Evolutionary conservation across 768 basidiomycete genomes (phyloP).

Genomic region (Boletus subcaerulescens): DNA sequence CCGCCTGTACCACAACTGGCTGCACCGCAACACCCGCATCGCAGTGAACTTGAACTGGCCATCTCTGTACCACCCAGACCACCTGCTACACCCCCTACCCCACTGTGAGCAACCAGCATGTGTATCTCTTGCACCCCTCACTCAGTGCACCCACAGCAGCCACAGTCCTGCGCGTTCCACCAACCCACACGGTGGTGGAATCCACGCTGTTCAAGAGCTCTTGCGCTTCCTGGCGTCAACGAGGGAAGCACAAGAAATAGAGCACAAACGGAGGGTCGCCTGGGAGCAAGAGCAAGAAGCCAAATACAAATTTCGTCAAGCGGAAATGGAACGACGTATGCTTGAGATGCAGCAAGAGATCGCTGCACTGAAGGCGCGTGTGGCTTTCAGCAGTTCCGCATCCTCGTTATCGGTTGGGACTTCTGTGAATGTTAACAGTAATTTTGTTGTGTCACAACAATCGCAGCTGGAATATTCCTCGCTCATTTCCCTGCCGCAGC

Average conservation of each 20-base stretch:
- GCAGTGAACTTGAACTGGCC: constrained; percentile 64
- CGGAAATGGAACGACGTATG: constrained; percentile 57
- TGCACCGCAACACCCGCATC: constrained; percentile 48
- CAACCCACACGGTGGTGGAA: constrained; percentile 34
- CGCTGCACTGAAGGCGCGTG: constrained; percentile 40
- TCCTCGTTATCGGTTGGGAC: constrained; percentile 3
- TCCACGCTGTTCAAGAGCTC: constrained; percentile 57
- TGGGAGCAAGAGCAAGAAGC: constrained; percentile 76
- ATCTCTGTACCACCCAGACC: constrained; percentile 42
- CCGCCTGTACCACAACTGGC: constrained; percentile 29
- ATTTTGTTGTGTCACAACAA: constrained; percentile 2
- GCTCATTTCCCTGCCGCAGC: constrained; percentile 17
- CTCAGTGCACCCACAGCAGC: constrained; percentile 2
- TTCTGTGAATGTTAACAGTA: background rate
- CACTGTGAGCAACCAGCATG: constrained; percentile 33
- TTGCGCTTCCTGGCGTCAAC: constrained; percentile 56
- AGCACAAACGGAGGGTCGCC: constrained; percentile 52
- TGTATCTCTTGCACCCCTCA: background rate
- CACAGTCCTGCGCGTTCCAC: constrained; percentile 17
- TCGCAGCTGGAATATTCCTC: constrained; percentile 6
- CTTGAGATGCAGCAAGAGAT: constrained; percentile 55
- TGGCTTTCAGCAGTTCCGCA: constrained; percentile 26
- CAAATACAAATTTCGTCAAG: constrained; percentile 50
- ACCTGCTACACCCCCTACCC: constrained; percentile 27
- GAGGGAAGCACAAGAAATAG: constrained; percentile 57